Evolutionary conservation across 257 asterid genomes (phyloP).

Genomic region (Scutellaria baicalensis): DNA sequence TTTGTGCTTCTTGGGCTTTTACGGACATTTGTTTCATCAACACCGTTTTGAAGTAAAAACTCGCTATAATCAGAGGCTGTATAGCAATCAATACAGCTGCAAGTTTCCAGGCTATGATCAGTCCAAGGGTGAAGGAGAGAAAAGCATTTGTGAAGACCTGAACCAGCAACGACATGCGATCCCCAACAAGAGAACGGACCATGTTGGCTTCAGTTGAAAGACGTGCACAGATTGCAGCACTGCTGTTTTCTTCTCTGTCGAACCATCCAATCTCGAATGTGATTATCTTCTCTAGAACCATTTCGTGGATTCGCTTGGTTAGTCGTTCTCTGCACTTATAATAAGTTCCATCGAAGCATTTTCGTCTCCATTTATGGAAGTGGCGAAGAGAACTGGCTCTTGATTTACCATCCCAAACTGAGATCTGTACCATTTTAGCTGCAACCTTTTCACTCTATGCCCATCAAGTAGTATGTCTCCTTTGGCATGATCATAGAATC

Average conservation of each 20-base stretch:
- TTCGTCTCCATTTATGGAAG: conserved; percentile 38
- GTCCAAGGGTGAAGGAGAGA: conserved; percentile 29
- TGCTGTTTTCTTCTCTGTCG: conserved; percentile 33
- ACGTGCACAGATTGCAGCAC: conserved; percentile 40
- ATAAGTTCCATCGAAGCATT: conserved; percentile 34
- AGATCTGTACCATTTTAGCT: conserved; percentile 42
- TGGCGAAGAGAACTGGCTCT: conserved; percentile 48
- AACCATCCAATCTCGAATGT: conserved; percentile 51
- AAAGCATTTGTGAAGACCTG: conserved; percentile 28
- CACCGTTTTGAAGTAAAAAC: conserved; percentile 21
- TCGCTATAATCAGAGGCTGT: conserved; percentile 35
- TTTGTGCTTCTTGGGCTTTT: conserved; percentile 29
- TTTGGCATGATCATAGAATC: conserved; percentile 39
- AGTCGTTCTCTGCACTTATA: conserved; percentile 35
- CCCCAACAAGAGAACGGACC: conserved; percentile 47
- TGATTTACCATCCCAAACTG: conserved; percentile 54
- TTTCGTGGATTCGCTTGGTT: conserved; percentile 32
- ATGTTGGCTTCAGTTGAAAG: conserved; percentile 37
- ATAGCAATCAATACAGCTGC: conserved; percentile 28
- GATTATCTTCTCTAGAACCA: conserved; percentile 29
- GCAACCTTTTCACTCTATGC: conserved; percentile 30
- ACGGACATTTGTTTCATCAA: background rate
- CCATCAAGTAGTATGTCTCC: conserved; percentile 52
- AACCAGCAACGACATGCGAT: conserved; percentile 29
- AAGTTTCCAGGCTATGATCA: conserved; percentile 37